Evolutionary conservation across 2,329 filamentous ascomycete species (phyloP).

Genomic region (Paraphaeosphaeria sporulosa): DNA sequence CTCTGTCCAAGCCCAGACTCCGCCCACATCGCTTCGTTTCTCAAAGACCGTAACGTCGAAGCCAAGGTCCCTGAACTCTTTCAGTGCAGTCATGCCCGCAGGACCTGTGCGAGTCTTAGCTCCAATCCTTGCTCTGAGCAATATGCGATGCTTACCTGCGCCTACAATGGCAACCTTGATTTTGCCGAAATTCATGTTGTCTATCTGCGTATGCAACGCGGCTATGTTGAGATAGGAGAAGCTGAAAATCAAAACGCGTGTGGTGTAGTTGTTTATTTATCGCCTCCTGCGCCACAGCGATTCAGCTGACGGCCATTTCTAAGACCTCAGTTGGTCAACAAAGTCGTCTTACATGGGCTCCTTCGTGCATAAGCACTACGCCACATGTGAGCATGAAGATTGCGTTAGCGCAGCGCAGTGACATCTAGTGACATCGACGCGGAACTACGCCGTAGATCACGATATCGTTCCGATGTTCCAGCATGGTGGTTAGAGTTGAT

Average conservation of each 20-base stretch:
- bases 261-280: too few relatives aligned
- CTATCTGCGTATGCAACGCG: background rate
- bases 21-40: constrained; percentile 2
- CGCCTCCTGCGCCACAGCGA: background rate
- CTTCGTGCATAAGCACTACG: too few relatives aligned
- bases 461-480: background rate
- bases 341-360: background rate
- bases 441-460: background rate
- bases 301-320: background rate
- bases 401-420: background rate
- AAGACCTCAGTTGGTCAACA: background rate
- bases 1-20: constrained; percentile 2
- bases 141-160: background rate
- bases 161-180: constrained; percentile 6
- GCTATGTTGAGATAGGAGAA: background rate
- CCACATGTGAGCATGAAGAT: background rate
- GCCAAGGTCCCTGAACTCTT: constrained; percentile 6
- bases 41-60: constrained; percentile 3
- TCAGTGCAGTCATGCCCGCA: constrained; percentile 1
- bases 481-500: constrained; percentile 2
- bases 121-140: background rate
- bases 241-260: background rate
- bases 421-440: background rate
- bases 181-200: background rate
- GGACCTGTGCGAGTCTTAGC: background rate